Evolutionary conservation across 2,329 filamentous ascomycete species (phyloP).

Genomic region (Diaporthe citriasiana): DNA sequence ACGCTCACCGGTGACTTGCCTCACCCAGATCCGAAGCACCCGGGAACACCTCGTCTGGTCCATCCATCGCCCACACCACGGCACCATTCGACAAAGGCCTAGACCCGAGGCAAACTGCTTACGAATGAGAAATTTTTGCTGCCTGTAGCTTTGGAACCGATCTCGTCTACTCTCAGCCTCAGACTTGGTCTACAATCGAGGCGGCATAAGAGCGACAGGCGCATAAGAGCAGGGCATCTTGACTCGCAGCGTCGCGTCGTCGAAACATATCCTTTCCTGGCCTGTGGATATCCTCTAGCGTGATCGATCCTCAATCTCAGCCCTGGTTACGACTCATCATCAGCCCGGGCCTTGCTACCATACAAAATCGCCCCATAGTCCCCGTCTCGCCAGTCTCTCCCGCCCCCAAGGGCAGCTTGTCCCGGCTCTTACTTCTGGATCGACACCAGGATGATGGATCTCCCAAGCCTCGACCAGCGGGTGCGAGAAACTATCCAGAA

Average conservation of each 20-base stretch:
- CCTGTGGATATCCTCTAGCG: conserved; percentile 26
- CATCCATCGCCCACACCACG: not conserved
- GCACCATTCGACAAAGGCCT: not conserved
- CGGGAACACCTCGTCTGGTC: not conserved
- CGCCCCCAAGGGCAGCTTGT: conserved; percentile 5
- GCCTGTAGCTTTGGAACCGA: not conserved
- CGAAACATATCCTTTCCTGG: conserved; percentile 38
- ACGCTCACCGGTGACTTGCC: not conserved
- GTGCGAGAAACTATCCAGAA: conserved; percentile 40
- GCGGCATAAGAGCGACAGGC: not conserved
- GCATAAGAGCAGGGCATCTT: conserved; percentile 26
- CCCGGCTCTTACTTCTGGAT: conserved; percentile 17
- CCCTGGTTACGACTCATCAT: conserved; percentile 7
- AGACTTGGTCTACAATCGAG: conserved; percentile 12
- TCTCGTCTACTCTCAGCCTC: conserved; percentile 7
- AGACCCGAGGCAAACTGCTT: not conserved
- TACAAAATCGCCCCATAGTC: conserved; percentile 20
- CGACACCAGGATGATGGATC: conserved; percentile 30
- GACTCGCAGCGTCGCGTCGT: conserved; percentile 38
- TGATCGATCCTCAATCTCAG: conserved; percentile 13
- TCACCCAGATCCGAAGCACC: not conserved
- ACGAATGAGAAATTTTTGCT: not conserved
- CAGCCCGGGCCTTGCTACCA: not conserved
- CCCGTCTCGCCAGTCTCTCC: not conserved
- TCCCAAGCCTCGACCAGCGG: conserved; percentile 40